Percentiles rank a stretch among this genome's conserved stretches.
These are phyloP conservation scores for Cutaneotrichosporon spelunceum DNA, from an alignment of 1,284 basidiomycete genomes.

Conservation along the genomic window DNA sequence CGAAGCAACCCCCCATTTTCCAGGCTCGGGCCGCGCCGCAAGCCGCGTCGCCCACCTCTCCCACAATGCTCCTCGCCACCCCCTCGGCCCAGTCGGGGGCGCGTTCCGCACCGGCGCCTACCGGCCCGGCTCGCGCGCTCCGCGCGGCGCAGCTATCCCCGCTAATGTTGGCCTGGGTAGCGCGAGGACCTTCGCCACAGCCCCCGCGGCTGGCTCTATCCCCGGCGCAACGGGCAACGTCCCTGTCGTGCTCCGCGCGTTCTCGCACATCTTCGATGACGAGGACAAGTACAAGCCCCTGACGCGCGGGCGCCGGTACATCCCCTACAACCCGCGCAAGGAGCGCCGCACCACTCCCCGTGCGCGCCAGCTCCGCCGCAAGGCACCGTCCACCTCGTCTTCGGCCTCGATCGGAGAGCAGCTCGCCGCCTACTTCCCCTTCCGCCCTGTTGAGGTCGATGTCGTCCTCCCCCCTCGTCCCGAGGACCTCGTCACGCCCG, in stretches of 20 bases:
- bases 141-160: slow-evolving; percentile 29
- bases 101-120: slow-evolving; percentile 9
- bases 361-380: slow-evolving; percentile 2
- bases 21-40: background rate
- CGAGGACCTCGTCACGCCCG: slow-evolving; percentile 39
- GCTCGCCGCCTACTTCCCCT: slow-evolving; percentile 40
- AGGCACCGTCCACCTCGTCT: slow-evolving; percentile 6
- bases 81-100: slow-evolving; percentile 5
- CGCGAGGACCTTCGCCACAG: slow-evolving; percentile 35
- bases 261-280: slow-evolving; percentile 34
- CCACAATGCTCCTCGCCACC: background rate
- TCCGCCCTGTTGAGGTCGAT: slow-evolving; percentile 15
- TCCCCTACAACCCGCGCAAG: slow-evolving; percentile 28
- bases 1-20: background rate
- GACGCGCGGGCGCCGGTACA: slow-evolving; percentile 32
- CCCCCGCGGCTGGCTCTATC: slow-evolving; percentile 20
- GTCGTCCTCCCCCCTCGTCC: slow-evolving; percentile 30
- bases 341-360: background rate
- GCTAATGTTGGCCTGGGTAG: slow-evolving; percentile 36
- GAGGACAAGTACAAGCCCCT: slow-evolving; percentile 25
- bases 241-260: slow-evolving; percentile 39
- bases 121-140: slow-evolving; percentile 12
- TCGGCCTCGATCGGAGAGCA: slow-evolving; percentile 26
- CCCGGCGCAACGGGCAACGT: slow-evolving; percentile 25
- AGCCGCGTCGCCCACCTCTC: background rate